Evolutionary conservation across 192 early-diverging fungal genomes (phyloP), one percentile per base, ranked within the genome.

Genomic region (Hyaloraphidium curvatum): DNA sequence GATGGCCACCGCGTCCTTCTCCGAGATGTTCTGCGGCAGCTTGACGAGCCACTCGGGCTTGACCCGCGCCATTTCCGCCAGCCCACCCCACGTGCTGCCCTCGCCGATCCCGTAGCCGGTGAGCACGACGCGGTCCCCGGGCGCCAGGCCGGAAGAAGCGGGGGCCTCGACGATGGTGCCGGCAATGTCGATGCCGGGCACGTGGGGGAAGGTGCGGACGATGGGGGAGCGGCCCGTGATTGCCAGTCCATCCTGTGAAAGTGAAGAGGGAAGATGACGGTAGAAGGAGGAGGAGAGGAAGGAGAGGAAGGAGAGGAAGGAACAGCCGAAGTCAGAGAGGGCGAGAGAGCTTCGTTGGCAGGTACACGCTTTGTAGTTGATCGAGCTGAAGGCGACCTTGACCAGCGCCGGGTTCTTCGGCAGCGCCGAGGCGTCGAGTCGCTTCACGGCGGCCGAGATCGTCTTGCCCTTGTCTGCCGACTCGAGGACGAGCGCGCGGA

Each of bases 401-500:
- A 48, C 43, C 7, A 48, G 11, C 43, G 23, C 25, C 43, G 14
- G 11, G 7, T 48, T 48, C 4, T 48, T n/a, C n/a, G 17, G 5
- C 7, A 48, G 23, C 17, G 14, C 43, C 5, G 14, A 11, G 17
- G 25, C 7, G 4, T 14, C 23, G 43, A 48, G 43, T 48, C 4
- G 14, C 19, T 48, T 48, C 17, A 48, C 43, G 17, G 43, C 19
- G 4, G 43, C 43, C 14, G 14, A 5, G 7, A 48, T 25, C 7
- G 43, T 11, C 19, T 48, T 48, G 43, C 43, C 43, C 43, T 48
- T 48, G 23, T 48, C 43, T 9, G 43, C 11, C 43, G 43, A 48
- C 17, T 48, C 19, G 17, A 48, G 43, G 7, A 48, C 23, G 19
- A 48, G 43, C 5, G 43, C 43, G 14, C 43, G 43, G 17, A 48